phyloP scores from a whole-genome alignment of 805 yeast genomes.

The Debaryomyces tyrocola region DNA sequence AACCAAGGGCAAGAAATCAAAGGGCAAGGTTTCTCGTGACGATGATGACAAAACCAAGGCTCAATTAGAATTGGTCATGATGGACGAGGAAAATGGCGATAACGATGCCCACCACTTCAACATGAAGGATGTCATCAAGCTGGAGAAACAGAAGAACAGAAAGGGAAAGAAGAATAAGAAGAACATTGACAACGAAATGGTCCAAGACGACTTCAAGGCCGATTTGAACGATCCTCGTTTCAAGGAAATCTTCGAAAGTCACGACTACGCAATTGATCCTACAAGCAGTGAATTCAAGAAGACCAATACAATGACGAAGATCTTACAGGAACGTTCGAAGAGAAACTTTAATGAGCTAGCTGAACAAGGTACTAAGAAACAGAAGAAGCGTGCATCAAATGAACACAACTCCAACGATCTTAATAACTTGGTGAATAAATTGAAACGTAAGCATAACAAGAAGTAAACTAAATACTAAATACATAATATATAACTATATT shows the following conservation, averaged over 20 bases:
- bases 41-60: slow-evolving; percentile 43
- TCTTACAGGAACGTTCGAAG: slow-evolving; percentile 72
- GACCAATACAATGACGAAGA: slow-evolving; percentile 82
- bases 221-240: slow-evolving; percentile 86
- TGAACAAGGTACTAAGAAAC: slow-evolving; percentile 10
- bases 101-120: slow-evolving; percentile 63
- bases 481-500: no score
- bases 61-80: slow-evolving; percentile 70
- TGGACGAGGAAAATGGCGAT: slow-evolving; percentile 55
- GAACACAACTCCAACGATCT: slow-evolving; percentile 12
- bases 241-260: slow-evolving; percentile 82
- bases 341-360: slow-evolving; percentile 25
- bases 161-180: slow-evolving; percentile 49
- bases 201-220: slow-evolving; percentile 55
- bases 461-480: slow-evolving; percentile 2
- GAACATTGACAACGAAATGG: slow-evolving; percentile 50
- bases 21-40: slow-evolving; percentile 16
- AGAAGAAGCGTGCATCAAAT: slow-evolving; percentile 3
- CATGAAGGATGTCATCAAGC: slow-evolving; percentile 73
- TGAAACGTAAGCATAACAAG: slow-evolving; percentile 43
- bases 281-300: slow-evolving; percentile 86
- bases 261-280: slow-evolving; percentile 93
- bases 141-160: slow-evolving; percentile 58
- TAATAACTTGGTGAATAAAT: slow-evolving; percentile 47
- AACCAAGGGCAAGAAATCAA: slow-evolving; percentile 22